Base-by-base conservation (phyloP, 108 stramenopile species). In the Chaetoceros tenuissimus region DNA sequence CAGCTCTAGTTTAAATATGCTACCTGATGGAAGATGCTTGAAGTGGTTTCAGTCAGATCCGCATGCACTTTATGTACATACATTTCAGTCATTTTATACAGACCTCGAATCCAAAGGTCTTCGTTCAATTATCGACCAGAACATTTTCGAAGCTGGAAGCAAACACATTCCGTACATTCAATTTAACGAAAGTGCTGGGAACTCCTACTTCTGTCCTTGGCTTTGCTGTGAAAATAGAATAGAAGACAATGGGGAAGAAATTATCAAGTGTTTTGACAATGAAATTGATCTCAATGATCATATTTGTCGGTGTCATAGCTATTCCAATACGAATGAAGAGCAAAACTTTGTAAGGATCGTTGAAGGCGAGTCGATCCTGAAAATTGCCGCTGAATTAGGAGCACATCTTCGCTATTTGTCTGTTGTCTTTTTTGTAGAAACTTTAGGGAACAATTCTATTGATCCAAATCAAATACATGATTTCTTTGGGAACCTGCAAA, bases 11-110 rank as follows among this genome's bases (percentile, higher is more conserved):
- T 28, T 66, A 1, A 64, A 60, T 5, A 48, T 23, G 25, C 47
- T 66, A 46, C 71, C 71, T 18, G 71, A 72, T 26, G 71, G 64
- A 23, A 25, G 64, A 31, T 3, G 27, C 7, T 34, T 64, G 23
- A 22, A 50, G 23, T 72, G 65, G 65, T 18, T 62, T 3, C 27
- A 34, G 28, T 56, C 40, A 26, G 71, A 72, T 57, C 60, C 60
- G 0, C 7, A 5, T 3, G 64, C 65, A 20, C 13, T 72, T 0
- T 66, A 57, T 28, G 16, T 66, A 24, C 13, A 46, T 55, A 45
- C 10, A 28, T 44, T 27, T 16, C 27, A 24, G 48, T 17, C 29
- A 3, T 2, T 7, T 24, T 34, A 47, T 45, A 26, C 24, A 54
- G 62, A 46, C 62, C 62, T 46, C 55, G 62, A 53, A 53, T 52